Percentiles rank a stretch among this genome's conserved stretches.
phyloP scores from a whole-genome alignment of 768 basidiomycete species.

The Saitozyma sp. region DNA sequence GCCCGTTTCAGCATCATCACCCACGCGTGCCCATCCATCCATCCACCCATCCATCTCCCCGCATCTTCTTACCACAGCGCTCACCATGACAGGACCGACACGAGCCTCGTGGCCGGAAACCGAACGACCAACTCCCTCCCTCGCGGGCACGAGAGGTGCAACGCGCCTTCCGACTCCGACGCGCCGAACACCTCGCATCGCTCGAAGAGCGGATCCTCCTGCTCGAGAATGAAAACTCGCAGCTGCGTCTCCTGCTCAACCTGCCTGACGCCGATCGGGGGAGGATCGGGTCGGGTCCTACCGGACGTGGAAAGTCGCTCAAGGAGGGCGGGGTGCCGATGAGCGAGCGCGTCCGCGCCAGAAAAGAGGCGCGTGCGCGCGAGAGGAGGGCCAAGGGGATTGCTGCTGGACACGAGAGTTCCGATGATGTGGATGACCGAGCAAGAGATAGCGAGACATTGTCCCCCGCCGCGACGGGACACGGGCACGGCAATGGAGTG shows the following conservation, averaged over 20 bases:
- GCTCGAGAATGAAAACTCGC: conserved; percentile 51
- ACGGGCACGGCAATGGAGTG: too few relatives aligned
- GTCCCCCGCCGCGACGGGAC: conserved; percentile 2
- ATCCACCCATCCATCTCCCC: too few relatives aligned
- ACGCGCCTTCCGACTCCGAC: conserved; percentile 51
- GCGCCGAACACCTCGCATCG: conserved; percentile 52
- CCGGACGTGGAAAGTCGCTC: conserved; percentile 51
- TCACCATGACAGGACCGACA: conserved; percentile 35
- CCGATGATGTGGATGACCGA: not conserved
- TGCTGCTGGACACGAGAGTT: conserved; percentile 9
- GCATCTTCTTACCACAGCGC: too few relatives aligned
- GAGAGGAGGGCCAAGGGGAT: conserved; percentile 36
- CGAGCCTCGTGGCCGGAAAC: conserved; percentile 51
- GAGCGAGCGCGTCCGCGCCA: conserved; percentile 49
- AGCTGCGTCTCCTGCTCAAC: conserved; percentile 42
- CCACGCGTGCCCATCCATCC: too few relatives aligned
- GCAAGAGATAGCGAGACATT: conserved; percentile 8
- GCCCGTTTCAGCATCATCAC: too few relatives aligned
- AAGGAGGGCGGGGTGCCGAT: conserved; percentile 53
- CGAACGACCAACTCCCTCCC: conserved; percentile 50
- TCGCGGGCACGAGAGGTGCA: conserved; percentile 53
- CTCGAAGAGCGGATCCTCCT: conserved; percentile 52
- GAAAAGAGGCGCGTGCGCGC: conserved; percentile 43
- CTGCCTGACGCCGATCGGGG: conserved; percentile 38
- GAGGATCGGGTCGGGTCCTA: conserved; percentile 51